A percentile compares a stretch with the other conserved stretches of the same genome.
phyloP scores from a whole-genome alignment of 164 flowering plant species.

The Dillenia suffruticosa region DNA sequence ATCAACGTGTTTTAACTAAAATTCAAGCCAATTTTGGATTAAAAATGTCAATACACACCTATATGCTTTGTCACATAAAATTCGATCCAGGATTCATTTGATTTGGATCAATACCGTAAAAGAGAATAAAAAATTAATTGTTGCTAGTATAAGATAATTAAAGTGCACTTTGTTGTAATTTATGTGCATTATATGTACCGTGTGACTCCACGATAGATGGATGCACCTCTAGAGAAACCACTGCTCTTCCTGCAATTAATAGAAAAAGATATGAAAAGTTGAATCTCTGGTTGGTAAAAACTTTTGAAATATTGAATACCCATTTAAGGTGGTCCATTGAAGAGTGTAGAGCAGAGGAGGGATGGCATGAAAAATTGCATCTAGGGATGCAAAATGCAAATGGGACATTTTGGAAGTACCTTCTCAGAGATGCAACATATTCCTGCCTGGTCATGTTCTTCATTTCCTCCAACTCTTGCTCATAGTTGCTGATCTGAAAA shows the following conservation, averaged over 20 bases:
- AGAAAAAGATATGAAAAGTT: background rate
- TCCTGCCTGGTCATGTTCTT: slow-evolving; percentile 97
- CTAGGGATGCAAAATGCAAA: background rate
- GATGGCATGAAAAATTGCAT: too few species aligned
- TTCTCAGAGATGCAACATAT: slow-evolving; percentile 81
- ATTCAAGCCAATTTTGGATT: too few species aligned
- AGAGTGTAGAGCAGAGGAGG: too few species aligned
- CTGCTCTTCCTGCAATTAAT: slow-evolving; percentile 76
- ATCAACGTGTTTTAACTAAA: too few species aligned
- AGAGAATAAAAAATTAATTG: too few species aligned
- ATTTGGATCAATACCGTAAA: too few species aligned
- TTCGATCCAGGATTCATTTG: too few species aligned
- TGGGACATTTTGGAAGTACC: slow-evolving; percentile 30
- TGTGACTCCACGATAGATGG: slow-evolving; percentile 93
- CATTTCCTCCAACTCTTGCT: slow-evolving; percentile 89
- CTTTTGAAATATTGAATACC: background rate
- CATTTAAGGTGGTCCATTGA: too few species aligned
- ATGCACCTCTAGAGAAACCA: slow-evolving; percentile 94
- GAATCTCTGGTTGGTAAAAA: background rate
- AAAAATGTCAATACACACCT: too few species aligned
- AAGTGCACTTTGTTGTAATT: background rate
- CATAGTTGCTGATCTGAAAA: slow-evolving; percentile 66
- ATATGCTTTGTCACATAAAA: too few species aligned
- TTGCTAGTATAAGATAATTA: background rate
- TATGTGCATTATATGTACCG: slow-evolving; percentile 36